Evolutionary conservation across 2,329 filamentous ascomycete genomes (phyloP).

Genomic region (Raffaelea deltoideospora): DNA sequence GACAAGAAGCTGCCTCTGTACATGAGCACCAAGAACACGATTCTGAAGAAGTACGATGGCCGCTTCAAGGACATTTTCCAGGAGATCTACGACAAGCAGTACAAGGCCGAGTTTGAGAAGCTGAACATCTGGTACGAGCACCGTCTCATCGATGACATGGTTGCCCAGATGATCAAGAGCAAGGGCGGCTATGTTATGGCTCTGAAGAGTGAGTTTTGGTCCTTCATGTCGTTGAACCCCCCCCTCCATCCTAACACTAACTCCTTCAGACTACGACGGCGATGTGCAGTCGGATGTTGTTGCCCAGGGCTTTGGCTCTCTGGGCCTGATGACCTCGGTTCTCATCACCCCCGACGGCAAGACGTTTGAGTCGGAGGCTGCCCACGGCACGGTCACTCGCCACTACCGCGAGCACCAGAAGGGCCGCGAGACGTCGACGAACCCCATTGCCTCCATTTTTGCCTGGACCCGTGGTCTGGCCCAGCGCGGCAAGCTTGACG

Average conservation of each 20-base stretch:
- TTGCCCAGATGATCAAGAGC: conserved; percentile 99
- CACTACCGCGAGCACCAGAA: conserved; percentile 99
- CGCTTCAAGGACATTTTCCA: conserved; percentile 99
- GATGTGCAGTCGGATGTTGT: conserved; percentile 98
- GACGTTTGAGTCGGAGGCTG: conserved; percentile 94
- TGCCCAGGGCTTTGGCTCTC: conserved; percentile 92
- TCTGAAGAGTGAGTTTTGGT: conserved; percentile 65
- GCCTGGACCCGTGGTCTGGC: conserved; percentile 92
- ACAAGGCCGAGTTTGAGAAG: conserved; percentile 78
- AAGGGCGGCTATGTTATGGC: conserved; percentile 93
- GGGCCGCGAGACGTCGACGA: conserved; percentile 91
- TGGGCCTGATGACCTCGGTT: conserved; percentile 96
- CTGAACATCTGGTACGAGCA: conserved; percentile 99
- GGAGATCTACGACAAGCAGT: conserved; percentile 78
- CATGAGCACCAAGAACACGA: conserved; percentile 99
- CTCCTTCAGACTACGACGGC: conserved; percentile 73
- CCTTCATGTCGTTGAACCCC: background rate
- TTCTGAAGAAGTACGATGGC: conserved; percentile 96
- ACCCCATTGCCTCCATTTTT: conserved; percentile 98
- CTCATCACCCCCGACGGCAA: conserved; percentile 93
- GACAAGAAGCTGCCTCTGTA: conserved; percentile 84
- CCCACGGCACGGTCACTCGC: conserved; percentile 94
- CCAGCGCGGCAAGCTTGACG: conserved; percentile 85
- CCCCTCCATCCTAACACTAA: background rate
- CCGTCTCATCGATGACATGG: conserved; percentile 98